These are phyloP conservation scores for Teunomyces panamensis DNA, from an alignment of 805 yeast genomes.

Conservation along the genomic window DNA sequence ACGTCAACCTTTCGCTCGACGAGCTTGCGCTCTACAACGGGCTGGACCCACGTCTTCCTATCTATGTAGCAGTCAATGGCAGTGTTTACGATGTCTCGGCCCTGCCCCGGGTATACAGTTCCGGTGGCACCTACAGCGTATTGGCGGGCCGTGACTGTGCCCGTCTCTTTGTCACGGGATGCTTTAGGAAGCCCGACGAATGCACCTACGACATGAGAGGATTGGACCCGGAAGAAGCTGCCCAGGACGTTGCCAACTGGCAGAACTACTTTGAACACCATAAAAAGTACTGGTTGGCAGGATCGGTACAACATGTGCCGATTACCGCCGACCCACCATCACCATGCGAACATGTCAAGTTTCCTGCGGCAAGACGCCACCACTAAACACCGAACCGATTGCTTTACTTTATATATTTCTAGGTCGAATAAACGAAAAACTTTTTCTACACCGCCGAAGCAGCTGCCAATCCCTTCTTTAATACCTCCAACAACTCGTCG, in stretches of 20 bases:
- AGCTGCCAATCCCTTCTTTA: constrained; percentile 51
- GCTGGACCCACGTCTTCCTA: constrained; percentile 42
- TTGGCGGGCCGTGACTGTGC: constrained; percentile 69
- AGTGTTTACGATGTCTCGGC: constrained; percentile 62
- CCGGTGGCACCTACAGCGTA: constrained; percentile 51
- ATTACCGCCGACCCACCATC: constrained; percentile 49
- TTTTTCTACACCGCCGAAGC: constrained; percentile 19
- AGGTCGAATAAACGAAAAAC: neutral
- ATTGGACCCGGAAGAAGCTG: constrained; percentile 41
- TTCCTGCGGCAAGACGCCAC: constrained; percentile 4
- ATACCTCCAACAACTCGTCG: constrained; percentile 48
- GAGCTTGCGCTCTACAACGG: constrained; percentile 56
- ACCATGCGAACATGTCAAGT: constrained; percentile 35
- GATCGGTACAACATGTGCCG: constrained; percentile 47
- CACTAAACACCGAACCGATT: too few relatives aligned
- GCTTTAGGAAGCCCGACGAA: constrained; percentile 53
- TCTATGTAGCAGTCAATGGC: constrained; percentile 59
- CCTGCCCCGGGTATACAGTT: constrained; percentile 52
- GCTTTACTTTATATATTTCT: neutral
- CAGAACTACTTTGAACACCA: constrained; percentile 44
- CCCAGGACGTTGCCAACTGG: constrained; percentile 49
- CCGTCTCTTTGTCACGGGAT: constrained; percentile 69
- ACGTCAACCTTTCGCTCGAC: constrained; percentile 36
- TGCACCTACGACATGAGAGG: constrained; percentile 67
- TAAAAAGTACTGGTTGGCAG: constrained; percentile 60